phyloP scores from a whole-genome alignment of 208 protist genomes.

The Wallacemonas collosoma region DNA sequence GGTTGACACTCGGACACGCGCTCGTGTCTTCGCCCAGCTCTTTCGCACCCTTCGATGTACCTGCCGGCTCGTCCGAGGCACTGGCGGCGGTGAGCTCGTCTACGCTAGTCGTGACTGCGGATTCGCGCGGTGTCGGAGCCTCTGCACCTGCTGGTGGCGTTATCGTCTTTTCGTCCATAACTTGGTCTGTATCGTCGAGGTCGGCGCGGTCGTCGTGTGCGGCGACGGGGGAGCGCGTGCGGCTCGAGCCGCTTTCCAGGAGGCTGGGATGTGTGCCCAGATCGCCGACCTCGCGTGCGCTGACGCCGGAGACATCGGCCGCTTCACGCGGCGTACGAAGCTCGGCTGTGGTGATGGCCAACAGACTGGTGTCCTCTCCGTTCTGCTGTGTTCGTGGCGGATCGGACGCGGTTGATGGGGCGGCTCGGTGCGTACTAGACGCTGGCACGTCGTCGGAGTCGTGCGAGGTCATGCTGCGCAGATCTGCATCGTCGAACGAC shows the following conservation, averaged over 20 bases:
- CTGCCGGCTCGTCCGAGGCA: neutral
- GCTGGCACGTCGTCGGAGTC: neutral
- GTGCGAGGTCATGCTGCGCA: neutral
- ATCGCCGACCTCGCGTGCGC: neutral
- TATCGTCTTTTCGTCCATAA: no score
- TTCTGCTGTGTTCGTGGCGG: no score
- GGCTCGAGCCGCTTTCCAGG: neutral
- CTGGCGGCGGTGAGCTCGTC: neutral
- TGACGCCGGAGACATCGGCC: neutral
- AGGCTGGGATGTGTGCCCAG: neutral
- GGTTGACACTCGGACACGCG: no score
- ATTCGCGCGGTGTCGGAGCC: no score
- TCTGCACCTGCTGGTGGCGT: no score
- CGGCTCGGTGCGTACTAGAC: no score
- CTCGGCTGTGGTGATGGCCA: neutral
- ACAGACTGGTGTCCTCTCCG: neutral
- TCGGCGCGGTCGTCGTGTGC: neutral
- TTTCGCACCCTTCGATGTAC: neutral
- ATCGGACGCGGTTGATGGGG: no score
- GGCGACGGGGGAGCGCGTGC: neutral
- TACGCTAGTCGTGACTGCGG: neutral
- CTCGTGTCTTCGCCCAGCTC: neutral
- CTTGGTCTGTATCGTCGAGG: neutral
- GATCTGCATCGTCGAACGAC: neutral
- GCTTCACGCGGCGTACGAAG: conserved; percentile 1